Percentiles rank a stretch among this genome's conserved stretches.
Evolutionary conservation across 345 rosid genomes (phyloP).

Genomic region (Lumnitzera racemosa): DNA sequence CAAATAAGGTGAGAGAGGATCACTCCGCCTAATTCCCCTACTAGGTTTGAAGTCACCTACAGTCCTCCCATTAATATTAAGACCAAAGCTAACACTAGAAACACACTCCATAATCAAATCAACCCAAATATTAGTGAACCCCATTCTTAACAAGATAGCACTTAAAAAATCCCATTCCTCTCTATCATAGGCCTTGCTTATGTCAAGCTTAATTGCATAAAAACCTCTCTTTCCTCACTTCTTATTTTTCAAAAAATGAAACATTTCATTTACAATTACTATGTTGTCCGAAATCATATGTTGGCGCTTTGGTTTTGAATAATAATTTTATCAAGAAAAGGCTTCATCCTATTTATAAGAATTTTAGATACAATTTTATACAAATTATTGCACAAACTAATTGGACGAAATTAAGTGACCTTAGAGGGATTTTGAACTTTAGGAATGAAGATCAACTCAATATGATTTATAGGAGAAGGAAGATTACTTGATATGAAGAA

Average conservation of each 20-base stretch:
- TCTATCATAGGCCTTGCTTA: neutral
- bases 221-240: neutral
- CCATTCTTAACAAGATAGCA: neutral
- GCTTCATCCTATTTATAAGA: neutral
- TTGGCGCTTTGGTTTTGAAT: neutral
- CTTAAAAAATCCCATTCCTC: neutral
- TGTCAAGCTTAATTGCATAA: neutral
- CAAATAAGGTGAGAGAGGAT: neutral
- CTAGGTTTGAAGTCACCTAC: neutral
- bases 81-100: neutral
- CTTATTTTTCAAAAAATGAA: neutral
- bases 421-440: neutral
- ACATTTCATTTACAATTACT: neutral
- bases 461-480: neutral
- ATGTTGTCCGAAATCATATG: neutral
- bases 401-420: neutral
- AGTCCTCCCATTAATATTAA: neutral
- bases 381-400: neutral
- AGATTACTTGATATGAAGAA: no score
- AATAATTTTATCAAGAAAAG: neutral
- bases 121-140: neutral
- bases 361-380: neutral
- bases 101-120: neutral
- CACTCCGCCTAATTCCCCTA: neutral
- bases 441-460: neutral